Conservation (phyloP, 257 asterid species). For the Gardenia jasminoides region DNA sequence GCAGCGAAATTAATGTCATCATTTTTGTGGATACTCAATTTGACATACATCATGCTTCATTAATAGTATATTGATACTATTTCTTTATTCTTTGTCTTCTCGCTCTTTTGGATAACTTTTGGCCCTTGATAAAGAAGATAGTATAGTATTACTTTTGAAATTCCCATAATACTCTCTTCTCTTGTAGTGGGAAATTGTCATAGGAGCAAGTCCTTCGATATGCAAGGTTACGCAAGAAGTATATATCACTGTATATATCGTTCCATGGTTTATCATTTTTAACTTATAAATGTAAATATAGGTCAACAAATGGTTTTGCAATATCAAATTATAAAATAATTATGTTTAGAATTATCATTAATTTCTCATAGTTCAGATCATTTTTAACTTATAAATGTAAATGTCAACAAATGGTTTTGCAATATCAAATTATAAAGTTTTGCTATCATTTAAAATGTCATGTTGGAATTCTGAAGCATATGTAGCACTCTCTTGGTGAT, state of each 20-base stretch:
- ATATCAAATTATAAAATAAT: no score
- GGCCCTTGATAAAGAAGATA: background rate
- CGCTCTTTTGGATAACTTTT: background rate
- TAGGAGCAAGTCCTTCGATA: constrained; percentile 92
- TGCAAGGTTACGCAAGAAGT: constrained; percentile 75
- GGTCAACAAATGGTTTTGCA: no score
- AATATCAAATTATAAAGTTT: no score
- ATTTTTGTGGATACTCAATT: background rate
- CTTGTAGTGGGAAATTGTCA: constrained; percentile 76
- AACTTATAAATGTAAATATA: no score
- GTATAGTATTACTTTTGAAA: background rate
- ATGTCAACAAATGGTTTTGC: no score
- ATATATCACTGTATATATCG: constrained; percentile 75
- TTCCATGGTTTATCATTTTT: no score
- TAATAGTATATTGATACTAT: background rate
- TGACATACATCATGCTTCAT: background rate
- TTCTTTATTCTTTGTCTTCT: background rate
- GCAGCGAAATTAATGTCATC: background rate
- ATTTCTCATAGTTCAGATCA: no score
- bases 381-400: no score
- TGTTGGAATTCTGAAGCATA: no score
- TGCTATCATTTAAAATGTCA: background rate
- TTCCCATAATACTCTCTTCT: constrained; percentile 20
- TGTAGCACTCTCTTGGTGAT: no score
- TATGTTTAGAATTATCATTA: no score